A percentile compares a stretch with the other conserved stretches of the same genome.
phyloP scores from a whole-genome alignment of 768 basidiomycete species.

The Psilocybe subaeruginosa region DNA sequence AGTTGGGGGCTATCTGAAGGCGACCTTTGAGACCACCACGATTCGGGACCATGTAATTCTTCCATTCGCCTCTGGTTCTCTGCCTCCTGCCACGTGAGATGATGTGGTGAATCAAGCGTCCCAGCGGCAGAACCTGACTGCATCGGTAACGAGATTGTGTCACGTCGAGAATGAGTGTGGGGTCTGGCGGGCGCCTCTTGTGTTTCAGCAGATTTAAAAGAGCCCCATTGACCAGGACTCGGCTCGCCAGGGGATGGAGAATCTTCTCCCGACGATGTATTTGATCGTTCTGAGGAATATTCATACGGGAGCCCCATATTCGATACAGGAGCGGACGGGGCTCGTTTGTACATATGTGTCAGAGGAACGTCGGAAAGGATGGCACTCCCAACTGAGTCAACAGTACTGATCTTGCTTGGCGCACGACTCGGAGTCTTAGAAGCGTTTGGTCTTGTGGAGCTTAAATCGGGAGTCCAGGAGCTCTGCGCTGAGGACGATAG shows the following conservation, averaged over 20 bases:
- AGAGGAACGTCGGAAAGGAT: constrained; percentile 50
- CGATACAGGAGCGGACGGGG: constrained; percentile 42
- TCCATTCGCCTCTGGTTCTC: constrained; percentile 22
- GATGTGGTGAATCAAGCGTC: constrained; percentile 18
- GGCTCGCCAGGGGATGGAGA: constrained; percentile 20
- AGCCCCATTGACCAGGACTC: constrained; percentile 19
- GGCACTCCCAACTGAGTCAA: constrained; percentile 13
- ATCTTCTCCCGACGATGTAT: constrained; percentile 15
- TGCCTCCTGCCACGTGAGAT: constrained; percentile 24
- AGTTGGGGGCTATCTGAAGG: constrained; percentile 12
- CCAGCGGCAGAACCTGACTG: constrained; percentile 16
- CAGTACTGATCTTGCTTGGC: background rate
- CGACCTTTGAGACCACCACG: constrained; percentile 24
- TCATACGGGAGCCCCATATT: constrained; percentile 13
- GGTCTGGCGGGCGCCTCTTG: constrained; percentile 18
- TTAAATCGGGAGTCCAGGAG: constrained; percentile 5
- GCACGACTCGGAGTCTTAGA: background rate
- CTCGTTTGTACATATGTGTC: constrained; percentile 69
- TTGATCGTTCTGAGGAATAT: constrained; percentile 15
- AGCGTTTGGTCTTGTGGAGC: background rate
- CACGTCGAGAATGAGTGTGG: constrained; percentile 28
- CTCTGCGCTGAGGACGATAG: constrained; percentile 9
- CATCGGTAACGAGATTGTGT: constrained; percentile 32
- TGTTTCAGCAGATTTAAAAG: constrained; percentile 14
- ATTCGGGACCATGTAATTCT: constrained; percentile 21